Percentiles rank a stretch among this genome's conserved stretches.
These are phyloP conservation scores for Dalbergia cultrata DNA, from an alignment of 306 rosid species.

Conservation along the genomic window DNA sequence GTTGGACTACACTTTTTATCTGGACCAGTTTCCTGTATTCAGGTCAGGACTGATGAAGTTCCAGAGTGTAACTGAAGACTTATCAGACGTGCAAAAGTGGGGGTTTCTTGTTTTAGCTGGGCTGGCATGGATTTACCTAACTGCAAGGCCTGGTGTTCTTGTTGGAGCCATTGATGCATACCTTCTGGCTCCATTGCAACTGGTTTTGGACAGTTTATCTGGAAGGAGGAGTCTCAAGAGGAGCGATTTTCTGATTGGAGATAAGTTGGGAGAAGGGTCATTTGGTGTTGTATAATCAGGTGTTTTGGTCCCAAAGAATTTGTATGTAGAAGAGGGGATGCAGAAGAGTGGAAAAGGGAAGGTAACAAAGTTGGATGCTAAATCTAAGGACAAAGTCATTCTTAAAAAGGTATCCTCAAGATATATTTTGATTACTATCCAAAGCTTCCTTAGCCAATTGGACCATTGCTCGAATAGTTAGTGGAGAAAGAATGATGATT, in stretches of 20 bases:
- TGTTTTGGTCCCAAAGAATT: constrained; percentile 66
- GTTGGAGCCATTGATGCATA: constrained; percentile 82
- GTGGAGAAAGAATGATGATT: not conserved
- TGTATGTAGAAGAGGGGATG: constrained; percentile 47
- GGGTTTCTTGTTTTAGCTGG: constrained; percentile 65
- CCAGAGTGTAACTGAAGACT: constrained; percentile 58
- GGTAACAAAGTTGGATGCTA: constrained; percentile 48
- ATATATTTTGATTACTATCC: not conserved
- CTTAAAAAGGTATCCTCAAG: constrained; percentile 71
- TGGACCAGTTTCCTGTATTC: constrained; percentile 66
- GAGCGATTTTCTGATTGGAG: constrained; percentile 67
- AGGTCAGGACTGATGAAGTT: constrained; percentile 65
- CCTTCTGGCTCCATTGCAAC: constrained; percentile 79
- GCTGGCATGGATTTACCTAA: constrained; percentile 73
- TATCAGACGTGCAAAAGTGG: constrained; percentile 75
- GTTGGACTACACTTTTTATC: constrained; percentile 50
- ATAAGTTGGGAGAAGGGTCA: constrained; percentile 82
- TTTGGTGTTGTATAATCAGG: constrained; percentile 84
- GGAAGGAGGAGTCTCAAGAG: constrained; percentile 73
- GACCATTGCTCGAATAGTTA: constrained; percentile 14
- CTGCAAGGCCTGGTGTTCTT: constrained; percentile 87
- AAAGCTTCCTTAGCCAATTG: constrained; percentile 11
- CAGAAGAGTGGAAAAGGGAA: constrained; percentile 61
- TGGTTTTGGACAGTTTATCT: constrained; percentile 63
- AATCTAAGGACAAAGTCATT: constrained; percentile 74